A percentile compares a stretch with the other conserved stretches of the same genome.
phyloP scores from a whole-genome alignment of 1,139 yeast species.

The Saccharomyces hybrid region DNA sequence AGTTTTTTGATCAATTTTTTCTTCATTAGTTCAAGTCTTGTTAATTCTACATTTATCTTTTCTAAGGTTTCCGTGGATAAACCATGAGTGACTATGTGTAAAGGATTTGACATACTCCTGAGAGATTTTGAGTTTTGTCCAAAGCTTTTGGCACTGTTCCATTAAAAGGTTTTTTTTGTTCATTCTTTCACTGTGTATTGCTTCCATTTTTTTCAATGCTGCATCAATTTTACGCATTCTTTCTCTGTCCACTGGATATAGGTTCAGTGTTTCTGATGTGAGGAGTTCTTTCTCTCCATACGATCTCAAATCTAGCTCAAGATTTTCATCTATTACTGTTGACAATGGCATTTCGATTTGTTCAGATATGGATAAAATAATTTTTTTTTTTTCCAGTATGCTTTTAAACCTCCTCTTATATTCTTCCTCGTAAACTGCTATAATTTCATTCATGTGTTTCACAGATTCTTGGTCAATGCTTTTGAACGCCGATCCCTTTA shows the following conservation, averaged over 20 bases:
- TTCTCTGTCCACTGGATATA: conserved; percentile 8
- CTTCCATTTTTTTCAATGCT: conserved; percentile 14
- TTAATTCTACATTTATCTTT: conserved; percentile 42
- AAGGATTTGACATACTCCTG: conserved; percentile 34
- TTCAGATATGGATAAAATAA: neutral
- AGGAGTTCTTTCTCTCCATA: neutral
- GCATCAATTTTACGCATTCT: conserved; percentile 9
- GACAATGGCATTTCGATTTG: neutral
- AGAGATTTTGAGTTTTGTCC: conserved; percentile 46
- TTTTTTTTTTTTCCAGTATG: neutral
- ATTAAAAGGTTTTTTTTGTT: conserved; percentile 20
- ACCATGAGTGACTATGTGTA: conserved; percentile 32
- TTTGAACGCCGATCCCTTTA: conserved; percentile 19
- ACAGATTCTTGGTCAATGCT: conserved; percentile 23
- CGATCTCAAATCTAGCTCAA: neutral
- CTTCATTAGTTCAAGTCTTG: conserved; percentile 51
- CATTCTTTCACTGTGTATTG: conserved; percentile 17
- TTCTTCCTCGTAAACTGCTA: conserved; percentile 15
- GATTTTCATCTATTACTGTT: neutral
- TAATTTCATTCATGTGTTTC: conserved; percentile 9
- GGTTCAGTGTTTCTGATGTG: neutral
- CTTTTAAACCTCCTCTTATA: conserved; percentile 9
- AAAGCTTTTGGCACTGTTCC: conserved; percentile 38
- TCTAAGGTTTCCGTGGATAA: conserved; percentile 23
- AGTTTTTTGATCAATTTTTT: conserved; percentile 59